These are phyloP conservation scores for Aspergillus fischeri DNA, from an alignment of 2,329 filamentous ascomycete genomes.

Conservation along the genomic window DNA sequence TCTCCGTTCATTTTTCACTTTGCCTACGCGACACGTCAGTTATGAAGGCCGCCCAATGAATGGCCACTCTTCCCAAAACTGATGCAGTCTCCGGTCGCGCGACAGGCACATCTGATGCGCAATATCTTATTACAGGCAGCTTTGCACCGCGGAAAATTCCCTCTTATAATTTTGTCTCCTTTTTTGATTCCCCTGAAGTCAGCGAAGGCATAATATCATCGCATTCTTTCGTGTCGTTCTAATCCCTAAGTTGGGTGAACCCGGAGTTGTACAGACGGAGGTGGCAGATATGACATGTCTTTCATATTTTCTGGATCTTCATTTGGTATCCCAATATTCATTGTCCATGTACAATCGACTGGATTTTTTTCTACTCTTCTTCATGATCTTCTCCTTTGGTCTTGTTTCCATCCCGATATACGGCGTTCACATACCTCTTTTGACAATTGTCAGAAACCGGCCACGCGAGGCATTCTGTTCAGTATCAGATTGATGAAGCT, in stretches of 20 bases:
- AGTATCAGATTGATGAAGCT: background rate
- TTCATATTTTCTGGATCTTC: slow-evolving; percentile 13
- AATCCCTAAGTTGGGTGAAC: slow-evolving; percentile 8
- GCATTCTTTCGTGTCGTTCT: background rate
- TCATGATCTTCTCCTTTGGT: background rate
- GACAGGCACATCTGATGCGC: background rate
- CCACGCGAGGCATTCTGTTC: background rate
- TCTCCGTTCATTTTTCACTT: background rate
- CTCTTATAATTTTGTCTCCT: slow-evolving; percentile 1
- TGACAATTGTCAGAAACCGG: slow-evolving; percentile 9
- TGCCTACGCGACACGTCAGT: background rate
- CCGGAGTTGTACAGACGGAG: slow-evolving; percentile 22
- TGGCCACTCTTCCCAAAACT: background rate
- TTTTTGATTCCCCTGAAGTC: slow-evolving; percentile 9
- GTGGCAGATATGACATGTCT: slow-evolving; percentile 16
- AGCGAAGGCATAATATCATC: slow-evolving; percentile 3
- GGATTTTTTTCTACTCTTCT: slow-evolving; percentile 1
- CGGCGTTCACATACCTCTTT: slow-evolving; percentile 17
- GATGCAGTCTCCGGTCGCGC: background rate
- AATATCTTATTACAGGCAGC: background rate
- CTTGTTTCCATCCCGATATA: slow-evolving; percentile 2
- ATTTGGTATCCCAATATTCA: slow-evolving; percentile 10
- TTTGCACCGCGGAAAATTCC: background rate
- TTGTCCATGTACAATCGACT: slow-evolving; percentile 10
- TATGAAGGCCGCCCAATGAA: background rate